phyloP scores from a whole-genome alignment of 2,329 filamentous ascomycete genomes.

The Monosporascus cannonballus region DNA sequence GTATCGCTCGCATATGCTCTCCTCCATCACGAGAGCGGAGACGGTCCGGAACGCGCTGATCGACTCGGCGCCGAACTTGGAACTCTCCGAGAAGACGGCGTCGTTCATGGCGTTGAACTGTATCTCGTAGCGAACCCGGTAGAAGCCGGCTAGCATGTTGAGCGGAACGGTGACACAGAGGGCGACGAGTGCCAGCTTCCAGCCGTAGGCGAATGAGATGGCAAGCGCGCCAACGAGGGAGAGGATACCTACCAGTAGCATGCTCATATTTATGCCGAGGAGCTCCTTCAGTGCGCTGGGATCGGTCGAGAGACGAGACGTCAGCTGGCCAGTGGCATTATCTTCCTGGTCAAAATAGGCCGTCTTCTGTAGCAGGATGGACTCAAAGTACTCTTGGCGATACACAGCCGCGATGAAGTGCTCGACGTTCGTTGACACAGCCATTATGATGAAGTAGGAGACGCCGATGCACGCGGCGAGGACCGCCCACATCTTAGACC shows the following conservation, averaged over 20 bases:
- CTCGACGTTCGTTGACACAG: slow-evolving; percentile 29
- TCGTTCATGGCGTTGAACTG: slow-evolving; percentile 61
- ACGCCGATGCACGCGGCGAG: slow-evolving; percentile 46
- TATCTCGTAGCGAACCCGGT: slow-evolving; percentile 47
- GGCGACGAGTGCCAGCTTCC: slow-evolving; percentile 64
- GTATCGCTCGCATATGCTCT: slow-evolving; percentile 56
- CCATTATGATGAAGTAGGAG: slow-evolving; percentile 43
- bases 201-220: slow-evolving; percentile 63
- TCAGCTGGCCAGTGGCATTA: slow-evolving; percentile 50
- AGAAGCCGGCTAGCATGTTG: slow-evolving; percentile 37
- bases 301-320: slow-evolving; percentile 44
- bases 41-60: slow-evolving; percentile 68
- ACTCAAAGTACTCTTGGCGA: slow-evolving; percentile 2
- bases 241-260: slow-evolving; percentile 54
- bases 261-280: slow-evolving; percentile 52
- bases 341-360: slow-evolving; percentile 52
- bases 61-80: slow-evolving; percentile 65
- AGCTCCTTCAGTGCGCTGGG: slow-evolving; percentile 52
- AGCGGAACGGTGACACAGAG: slow-evolving; percentile 51
- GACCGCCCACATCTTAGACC: slow-evolving; percentile 47
- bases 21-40: slow-evolving; percentile 59
- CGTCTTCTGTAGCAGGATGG: slow-evolving; percentile 46
- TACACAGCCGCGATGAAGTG: slow-evolving; percentile 40
- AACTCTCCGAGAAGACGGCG: slow-evolving; percentile 60
- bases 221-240: slow-evolving; percentile 55